phyloP scores from a whole-genome alignment of 345 rosid species.

The Iberis pinnata region DNA sequence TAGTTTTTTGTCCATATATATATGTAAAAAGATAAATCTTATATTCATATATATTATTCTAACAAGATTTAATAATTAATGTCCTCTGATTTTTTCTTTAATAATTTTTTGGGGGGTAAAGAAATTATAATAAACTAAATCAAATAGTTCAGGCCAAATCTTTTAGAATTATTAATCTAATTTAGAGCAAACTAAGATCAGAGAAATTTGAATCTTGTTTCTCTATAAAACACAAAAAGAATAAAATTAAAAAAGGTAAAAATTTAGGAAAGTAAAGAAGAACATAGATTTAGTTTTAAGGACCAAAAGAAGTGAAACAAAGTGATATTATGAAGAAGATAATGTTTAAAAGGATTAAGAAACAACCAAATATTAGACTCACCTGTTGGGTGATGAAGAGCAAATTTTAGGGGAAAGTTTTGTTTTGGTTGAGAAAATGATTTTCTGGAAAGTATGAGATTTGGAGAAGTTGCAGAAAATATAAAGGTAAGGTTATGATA shows the following conservation, averaged over 20 bases:
- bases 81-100: too few species aligned
- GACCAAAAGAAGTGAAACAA: constrained; percentile 37
- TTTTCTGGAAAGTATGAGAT: constrained; percentile 35
- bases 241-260: not conserved
- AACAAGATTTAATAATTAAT: not conserved
- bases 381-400: constrained; percentile 30
- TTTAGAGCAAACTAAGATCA: constrained; percentile 20
- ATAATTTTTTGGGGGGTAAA: not conserved
- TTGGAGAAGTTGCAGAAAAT: constrained; percentile 31
- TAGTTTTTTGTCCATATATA: not conserved
- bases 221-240: not conserved
- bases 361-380: constrained; percentile 27
- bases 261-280: constrained; percentile 22
- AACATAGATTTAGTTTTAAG: constrained; percentile 28
- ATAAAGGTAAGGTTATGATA: too few species aligned
- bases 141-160: not conserved
- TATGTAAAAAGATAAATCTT: too few species aligned
- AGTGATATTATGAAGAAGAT: constrained; percentile 27
- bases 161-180: not conserved
- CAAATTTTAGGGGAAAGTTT: constrained; percentile 29
- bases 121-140: not conserved
- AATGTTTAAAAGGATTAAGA: constrained; percentile 27
- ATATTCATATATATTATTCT: not conserved
- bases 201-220: constrained; percentile 14
- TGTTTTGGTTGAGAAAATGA: constrained; percentile 31